A percentile compares a stretch with the other conserved stretches of the same genome.
These are phyloP conservation scores for Euphorbia celastroides DNA, from an alignment of 441 rosid genomes.

Conservation along the genomic window DNA sequence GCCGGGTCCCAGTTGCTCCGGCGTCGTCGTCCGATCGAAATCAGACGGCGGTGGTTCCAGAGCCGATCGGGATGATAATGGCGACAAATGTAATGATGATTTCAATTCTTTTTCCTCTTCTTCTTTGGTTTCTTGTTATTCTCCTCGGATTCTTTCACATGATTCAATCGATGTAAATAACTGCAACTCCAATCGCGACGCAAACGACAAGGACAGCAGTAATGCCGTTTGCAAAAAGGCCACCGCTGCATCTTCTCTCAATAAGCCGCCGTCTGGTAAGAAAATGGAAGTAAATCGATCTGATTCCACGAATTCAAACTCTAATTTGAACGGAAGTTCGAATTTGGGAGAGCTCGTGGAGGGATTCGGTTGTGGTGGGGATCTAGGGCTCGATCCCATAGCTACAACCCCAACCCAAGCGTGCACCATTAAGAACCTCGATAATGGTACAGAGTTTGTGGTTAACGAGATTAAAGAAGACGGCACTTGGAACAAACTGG, in stretches of 20 bases:
- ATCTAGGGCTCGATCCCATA: conserved; percentile 4
- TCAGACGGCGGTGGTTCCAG: conserved; percentile 39
- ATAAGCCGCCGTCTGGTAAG: conserved; percentile 47
- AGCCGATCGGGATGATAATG: conserved; percentile 16
- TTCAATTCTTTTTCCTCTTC: conserved; percentile 24
- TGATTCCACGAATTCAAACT: conserved; percentile 25
- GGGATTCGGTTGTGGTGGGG: conserved; percentile 34
- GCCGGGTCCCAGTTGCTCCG: conserved; percentile 23
- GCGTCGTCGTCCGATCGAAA: conserved; percentile 47
- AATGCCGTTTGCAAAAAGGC: conserved; percentile 19
- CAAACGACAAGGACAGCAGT: conserved; percentile 22
- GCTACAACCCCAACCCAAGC: conserved; percentile 18
- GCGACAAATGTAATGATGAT: conserved; percentile 23
- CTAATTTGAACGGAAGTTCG: too few relatives aligned
- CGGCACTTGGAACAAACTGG: conserved; percentile 74
- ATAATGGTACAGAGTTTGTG: conserved; percentile 83
- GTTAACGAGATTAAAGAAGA: conserved; percentile 86
- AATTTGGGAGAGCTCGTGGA: conserved; percentile 35
- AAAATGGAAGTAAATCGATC: conserved; percentile 29
- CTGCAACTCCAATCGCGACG: conserved; percentile 25
- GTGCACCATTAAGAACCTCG: conserved; percentile 82
- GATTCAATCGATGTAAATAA: conserved; percentile 37
- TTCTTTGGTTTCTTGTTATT: conserved; percentile 33
- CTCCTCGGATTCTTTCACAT: conserved; percentile 34
- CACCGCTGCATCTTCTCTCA: conserved; percentile 11